Conservation (phyloP, 2,329 filamentous ascomycete species). For the Sclerotinia spermophila region DNA sequence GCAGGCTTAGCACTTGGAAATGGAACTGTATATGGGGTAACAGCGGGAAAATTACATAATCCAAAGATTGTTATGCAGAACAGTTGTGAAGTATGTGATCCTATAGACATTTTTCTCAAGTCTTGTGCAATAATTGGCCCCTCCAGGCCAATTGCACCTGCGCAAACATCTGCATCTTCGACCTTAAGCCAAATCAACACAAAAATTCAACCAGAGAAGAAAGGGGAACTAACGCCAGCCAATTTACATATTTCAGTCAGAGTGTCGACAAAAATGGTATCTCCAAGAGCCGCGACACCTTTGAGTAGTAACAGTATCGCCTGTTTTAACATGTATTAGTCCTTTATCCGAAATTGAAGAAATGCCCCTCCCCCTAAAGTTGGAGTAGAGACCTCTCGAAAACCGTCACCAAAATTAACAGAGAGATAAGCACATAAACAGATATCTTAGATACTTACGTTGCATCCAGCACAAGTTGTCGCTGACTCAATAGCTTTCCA, state of each 20-base stretch:
- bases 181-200: not conserved
- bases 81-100: conserved; percentile 48
- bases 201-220: not conserved
- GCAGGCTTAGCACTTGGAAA: conserved; percentile 39
- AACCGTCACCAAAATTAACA: not conserved
- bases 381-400: not conserved
- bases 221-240: conserved; percentile 23
- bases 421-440: not conserved
- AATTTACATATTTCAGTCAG: conserved; percentile 39
- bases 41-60: conserved; percentile 35
- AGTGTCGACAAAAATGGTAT: conserved; percentile 41
- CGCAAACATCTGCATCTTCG: conserved; percentile 37
- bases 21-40: conserved; percentile 37
- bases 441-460: conserved; percentile 9
- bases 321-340: conserved; percentile 15
- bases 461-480: conserved; percentile 13
- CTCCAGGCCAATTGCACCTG: conserved; percentile 49
- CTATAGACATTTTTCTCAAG: conserved; percentile 47
- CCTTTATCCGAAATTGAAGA: not conserved
- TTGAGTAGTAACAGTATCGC: conserved; percentile 43
- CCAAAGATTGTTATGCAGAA: conserved; percentile 54
- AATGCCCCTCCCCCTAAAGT: not conserved
- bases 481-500: conserved; percentile 17
- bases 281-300: conserved; percentile 43
- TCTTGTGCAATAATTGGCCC: conserved; percentile 51